A percentile compares a stretch with the other conserved stretches of the same genome.
Conservation (phyloP, 495 filamentous ascomycete species). For the Talaromyces ruber region DNA sequence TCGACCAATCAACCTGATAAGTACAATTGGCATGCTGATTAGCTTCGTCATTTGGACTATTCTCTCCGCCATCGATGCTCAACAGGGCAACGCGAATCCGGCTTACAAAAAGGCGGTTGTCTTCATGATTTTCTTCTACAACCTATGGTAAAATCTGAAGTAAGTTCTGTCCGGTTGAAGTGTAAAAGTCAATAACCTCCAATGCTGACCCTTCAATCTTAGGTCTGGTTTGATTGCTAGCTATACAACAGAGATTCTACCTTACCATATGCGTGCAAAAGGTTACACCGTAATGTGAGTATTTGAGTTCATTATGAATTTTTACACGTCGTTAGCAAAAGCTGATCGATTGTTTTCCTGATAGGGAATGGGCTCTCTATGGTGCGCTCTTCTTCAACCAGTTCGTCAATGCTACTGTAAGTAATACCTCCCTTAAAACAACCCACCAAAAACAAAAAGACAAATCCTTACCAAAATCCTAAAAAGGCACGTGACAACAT, state of each 20-base stretch:
- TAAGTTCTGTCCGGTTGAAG: background rate
- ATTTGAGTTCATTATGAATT: background rate
- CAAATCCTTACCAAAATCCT: constrained; percentile 25
- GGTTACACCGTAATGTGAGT: constrained; percentile 18
- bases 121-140: constrained; percentile 54
- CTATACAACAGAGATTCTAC: constrained; percentile 55
- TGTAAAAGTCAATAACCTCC: background rate
- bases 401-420: constrained; percentile 45
- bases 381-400: constrained; percentile 47
- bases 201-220: background rate
- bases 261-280: constrained; percentile 58
- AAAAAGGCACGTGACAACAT: constrained; percentile 45
- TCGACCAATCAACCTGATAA: constrained; percentile 46
- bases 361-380: constrained; percentile 19
- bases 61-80: constrained; percentile 30
- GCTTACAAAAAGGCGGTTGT: constrained; percentile 27
- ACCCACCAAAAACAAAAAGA: background rate
- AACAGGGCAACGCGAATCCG: constrained; percentile 19
- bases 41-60: constrained; percentile 53
- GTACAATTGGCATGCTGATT: constrained; percentile 49
- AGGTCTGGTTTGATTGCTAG: constrained; percentile 50
- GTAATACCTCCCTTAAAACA: constrained; percentile 25
- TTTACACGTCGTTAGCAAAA: background rate
- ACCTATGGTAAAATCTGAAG: constrained; percentile 22
- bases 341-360: background rate